These are phyloP conservation scores for Spirogloea muscicola DNA, from an alignment of 139 green algal species.

Conservation along the genomic window DNA sequence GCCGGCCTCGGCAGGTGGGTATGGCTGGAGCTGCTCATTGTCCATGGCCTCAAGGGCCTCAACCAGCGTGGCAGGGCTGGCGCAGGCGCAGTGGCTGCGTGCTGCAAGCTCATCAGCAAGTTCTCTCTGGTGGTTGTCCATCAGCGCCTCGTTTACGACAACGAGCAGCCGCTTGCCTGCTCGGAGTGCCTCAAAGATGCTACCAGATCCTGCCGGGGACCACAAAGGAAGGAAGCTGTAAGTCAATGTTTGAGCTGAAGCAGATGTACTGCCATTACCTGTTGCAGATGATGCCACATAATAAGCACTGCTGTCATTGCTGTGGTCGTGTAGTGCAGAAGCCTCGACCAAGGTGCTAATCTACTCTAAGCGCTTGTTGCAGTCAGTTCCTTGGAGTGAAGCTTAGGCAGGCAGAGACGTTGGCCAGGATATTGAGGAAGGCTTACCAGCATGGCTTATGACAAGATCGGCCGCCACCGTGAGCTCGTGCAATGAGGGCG, in stretches of 20 bases:
- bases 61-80: slow-evolving; percentile 9
- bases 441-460: slow-evolving; percentile 43
- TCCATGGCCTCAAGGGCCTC: background rate
- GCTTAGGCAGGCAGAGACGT: background rate
- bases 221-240: background rate
- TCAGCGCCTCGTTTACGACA: slow-evolving; percentile 52
- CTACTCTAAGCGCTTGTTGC: background rate
- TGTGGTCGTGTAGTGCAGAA: background rate
- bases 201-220: slow-evolving; percentile 49
- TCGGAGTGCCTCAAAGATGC: slow-evolving; percentile 50
- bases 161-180: slow-evolving; percentile 40
- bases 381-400: background rate
- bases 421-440: background rate
- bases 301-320: background rate
- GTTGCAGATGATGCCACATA: background rate
- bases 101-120: slow-evolving; percentile 18
- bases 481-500: slow-evolving; percentile 20
- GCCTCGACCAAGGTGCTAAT: background rate
- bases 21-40: slow-evolving; percentile 6
- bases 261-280: background rate
- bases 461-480: slow-evolving; percentile 29
- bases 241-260: background rate
- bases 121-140: slow-evolving; percentile 55
- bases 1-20: slow-evolving; percentile 1
- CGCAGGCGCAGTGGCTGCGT: slow-evolving; percentile 15